phyloP scores from a whole-genome alignment of 1,284 basidiomycete species.

The Pseudomicrostroma phylloplanum region DNA sequence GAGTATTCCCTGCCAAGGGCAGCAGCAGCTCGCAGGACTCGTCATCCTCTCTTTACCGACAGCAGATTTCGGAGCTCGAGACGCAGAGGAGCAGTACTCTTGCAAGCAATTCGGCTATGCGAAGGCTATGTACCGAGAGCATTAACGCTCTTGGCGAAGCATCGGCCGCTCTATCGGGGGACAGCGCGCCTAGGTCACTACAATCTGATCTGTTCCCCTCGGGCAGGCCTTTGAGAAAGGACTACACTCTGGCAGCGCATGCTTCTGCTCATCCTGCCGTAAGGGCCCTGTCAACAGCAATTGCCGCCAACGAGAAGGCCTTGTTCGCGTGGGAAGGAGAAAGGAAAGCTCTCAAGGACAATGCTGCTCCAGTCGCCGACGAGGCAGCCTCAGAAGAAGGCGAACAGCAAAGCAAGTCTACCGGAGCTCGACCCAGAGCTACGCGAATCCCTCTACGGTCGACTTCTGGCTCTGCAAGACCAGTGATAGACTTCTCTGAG shows the following conservation, averaged over 20 bases:
- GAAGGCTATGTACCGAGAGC: neutral
- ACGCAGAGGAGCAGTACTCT: neutral
- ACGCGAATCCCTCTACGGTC: neutral
- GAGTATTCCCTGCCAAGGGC: neutral
- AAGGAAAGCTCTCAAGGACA: neutral
- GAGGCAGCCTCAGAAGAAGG: neutral
- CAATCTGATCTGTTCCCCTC: constrained; percentile 3
- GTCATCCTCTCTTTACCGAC: neutral
- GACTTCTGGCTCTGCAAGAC: neutral
- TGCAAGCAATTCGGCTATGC: constrained; percentile 1
- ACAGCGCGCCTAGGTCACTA: neutral
- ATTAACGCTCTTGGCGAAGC: neutral
- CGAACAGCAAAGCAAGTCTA: neutral
- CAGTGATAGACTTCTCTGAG: neutral
- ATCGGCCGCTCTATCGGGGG: neutral
- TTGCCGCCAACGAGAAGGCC: neutral
- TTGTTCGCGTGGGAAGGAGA: neutral
- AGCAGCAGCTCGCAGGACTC: neutral
- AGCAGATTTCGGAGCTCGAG: neutral
- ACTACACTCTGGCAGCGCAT: neutral
- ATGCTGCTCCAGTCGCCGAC: neutral
- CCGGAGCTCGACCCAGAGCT: neutral
- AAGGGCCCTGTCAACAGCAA: neutral
- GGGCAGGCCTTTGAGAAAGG: neutral
- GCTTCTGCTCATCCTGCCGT: neutral